Conservation (phyloP, 2,329 filamentous ascomycete species). For the Hypoxylon sp. region DNA sequence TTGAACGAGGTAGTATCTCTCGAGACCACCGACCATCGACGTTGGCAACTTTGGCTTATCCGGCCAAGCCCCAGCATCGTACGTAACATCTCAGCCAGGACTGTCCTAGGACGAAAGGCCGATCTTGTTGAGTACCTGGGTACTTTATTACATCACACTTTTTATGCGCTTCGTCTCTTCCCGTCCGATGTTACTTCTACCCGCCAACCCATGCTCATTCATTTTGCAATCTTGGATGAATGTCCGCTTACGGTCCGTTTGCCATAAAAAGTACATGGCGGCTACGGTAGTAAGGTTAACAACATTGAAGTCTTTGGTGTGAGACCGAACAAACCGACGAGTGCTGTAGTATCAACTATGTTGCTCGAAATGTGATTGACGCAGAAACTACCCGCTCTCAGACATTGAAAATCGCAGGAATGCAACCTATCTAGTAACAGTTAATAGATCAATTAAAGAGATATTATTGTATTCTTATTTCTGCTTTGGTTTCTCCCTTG, state of each 20-base stretch:
- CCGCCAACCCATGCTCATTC: constrained; percentile 38
- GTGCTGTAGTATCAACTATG: constrained; percentile 12
- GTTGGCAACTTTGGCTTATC: constrained; percentile 16
- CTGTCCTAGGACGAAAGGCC: constrained; percentile 19
- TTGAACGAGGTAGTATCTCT: constrained; percentile 15
- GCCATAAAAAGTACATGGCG: constrained; percentile 10
- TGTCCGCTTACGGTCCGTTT: constrained; percentile 41
- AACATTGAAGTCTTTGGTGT: neutral
- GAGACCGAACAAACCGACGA: constrained; percentile 12
- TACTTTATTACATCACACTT: constrained; percentile 32
- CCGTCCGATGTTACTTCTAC: constrained; percentile 31
- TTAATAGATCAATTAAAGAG: neutral
- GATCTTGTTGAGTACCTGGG: constrained; percentile 23
- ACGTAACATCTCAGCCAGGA: constrained; percentile 16
- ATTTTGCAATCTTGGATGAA: constrained; percentile 48
- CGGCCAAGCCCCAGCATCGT: constrained; percentile 8
- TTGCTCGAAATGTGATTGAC: constrained; percentile 18
- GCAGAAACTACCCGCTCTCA: constrained; percentile 7
- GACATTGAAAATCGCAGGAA: constrained; percentile 26
- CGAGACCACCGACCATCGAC: constrained; percentile 14
- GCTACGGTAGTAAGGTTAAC: neutral
- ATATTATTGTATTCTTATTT: constrained; percentile 7
- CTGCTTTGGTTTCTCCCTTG: constrained; percentile 8
- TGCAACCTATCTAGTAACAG: constrained; percentile 17
- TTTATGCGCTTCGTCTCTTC: constrained; percentile 28